A percentile compares a stretch with the other conserved stretches of the same genome.
Conservation (phyloP, 352 stramenopile species). For the Phytophthora melonis region DNA sequence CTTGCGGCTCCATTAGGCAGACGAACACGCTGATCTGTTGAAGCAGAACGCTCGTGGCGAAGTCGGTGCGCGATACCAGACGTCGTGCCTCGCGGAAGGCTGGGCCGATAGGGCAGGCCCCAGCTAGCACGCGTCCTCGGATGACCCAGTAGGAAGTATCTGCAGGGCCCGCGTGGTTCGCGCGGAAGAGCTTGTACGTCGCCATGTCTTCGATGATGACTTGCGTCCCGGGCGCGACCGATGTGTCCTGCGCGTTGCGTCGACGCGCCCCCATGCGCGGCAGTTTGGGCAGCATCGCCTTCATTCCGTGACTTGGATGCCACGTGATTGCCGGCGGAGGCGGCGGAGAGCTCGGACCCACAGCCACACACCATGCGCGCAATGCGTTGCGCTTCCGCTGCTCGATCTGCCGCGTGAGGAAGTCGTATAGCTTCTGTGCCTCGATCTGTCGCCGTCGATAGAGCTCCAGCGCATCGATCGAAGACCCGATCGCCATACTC, state of each 20-base stretch:
- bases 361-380: constrained; percentile 37
- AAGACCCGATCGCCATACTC: constrained; percentile 26
- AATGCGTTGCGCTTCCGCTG: constrained; percentile 40
- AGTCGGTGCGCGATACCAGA: constrained; percentile 59
- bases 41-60: constrained; percentile 68
- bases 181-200: constrained; percentile 73
- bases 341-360: constrained; percentile 26
- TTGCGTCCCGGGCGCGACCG: constrained; percentile 41
- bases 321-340: constrained; percentile 41
- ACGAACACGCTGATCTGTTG: constrained; percentile 77
- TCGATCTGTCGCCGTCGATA: constrained; percentile 54
- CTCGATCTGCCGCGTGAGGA: constrained; percentile 47
- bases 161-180: constrained; percentile 67
- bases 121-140: constrained; percentile 60
- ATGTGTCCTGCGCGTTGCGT: constrained; percentile 29
- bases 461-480: constrained; percentile 53
- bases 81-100: constrained; percentile 56
- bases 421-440: constrained; percentile 55
- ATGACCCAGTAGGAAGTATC: constrained; percentile 82
- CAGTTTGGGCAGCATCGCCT: constrained; percentile 58
- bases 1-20: constrained; percentile 53
- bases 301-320: constrained; percentile 79
- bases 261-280: constrained; percentile 43
- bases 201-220: constrained; percentile 66
- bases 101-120: constrained; percentile 59